phyloP scores from a whole-genome alignment of 345 rosid genomes.

The Citropsis articulata region DNA sequence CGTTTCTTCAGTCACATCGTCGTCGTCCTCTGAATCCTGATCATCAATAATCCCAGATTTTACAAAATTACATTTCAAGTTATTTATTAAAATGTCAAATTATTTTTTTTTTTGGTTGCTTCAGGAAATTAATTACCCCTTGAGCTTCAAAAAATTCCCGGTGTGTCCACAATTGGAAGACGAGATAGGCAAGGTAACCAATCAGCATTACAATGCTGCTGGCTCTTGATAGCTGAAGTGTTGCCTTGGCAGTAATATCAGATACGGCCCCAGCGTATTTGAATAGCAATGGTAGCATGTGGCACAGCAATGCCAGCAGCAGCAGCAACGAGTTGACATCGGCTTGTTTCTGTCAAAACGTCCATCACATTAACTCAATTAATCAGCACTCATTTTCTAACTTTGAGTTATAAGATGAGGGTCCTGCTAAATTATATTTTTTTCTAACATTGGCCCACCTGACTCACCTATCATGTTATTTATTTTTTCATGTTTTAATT shows the following conservation, averaged over 20 bases:
- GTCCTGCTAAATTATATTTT: no score
- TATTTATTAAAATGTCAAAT: not conserved
- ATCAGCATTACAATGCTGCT: slow-evolving; percentile 83
- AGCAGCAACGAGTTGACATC: slow-evolving; percentile 75
- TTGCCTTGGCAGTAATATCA: slow-evolving; percentile 31
- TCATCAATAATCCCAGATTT: not conserved
- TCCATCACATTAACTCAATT: not conserved
- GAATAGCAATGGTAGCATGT: slow-evolving; percentile 65
- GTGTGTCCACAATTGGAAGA: slow-evolving; percentile 81
- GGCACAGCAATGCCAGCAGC: slow-evolving; percentile 70
- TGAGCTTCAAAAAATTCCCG: slow-evolving; percentile 61
- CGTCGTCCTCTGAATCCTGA: slow-evolving; percentile 49
- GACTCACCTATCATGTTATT: no score
- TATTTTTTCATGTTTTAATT: no score
- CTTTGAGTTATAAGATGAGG: no score
- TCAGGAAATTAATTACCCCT: slow-evolving; percentile 28
- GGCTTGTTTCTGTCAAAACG: slow-evolving; percentile 66
- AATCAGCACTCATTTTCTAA: not conserved
- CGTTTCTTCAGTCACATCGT: slow-evolving; percentile 42
- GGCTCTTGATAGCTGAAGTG: slow-evolving; percentile 64
- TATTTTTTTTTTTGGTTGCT: no score
- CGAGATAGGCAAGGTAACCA: slow-evolving; percentile 67
- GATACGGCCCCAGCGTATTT: slow-evolving; percentile 33
- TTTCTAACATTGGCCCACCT: no score
- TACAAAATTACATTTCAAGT: not conserved